Percentiles rank a stretch among this genome's conserved stretches.
Conservation (phyloP, 148 eudicot species). For the Rhododendron molle region DNA sequence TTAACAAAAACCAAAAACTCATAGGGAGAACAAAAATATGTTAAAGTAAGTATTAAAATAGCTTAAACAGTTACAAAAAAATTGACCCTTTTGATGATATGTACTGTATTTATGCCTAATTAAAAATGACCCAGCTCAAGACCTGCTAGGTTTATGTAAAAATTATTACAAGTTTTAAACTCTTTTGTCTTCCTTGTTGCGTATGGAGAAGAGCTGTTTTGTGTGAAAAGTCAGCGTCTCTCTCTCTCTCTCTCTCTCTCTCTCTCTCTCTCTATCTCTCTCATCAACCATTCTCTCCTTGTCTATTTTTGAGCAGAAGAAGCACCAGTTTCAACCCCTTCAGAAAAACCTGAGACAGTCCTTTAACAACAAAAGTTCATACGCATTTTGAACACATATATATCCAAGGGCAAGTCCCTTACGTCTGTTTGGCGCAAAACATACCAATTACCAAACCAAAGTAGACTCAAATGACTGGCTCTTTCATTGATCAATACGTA, state of each 20-base stretch:
- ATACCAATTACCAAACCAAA: conserved; percentile 8
- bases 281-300: conserved; percentile 8
- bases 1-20: background rate
- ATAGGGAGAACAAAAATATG: conserved; percentile 15
- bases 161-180: conserved; percentile 11
- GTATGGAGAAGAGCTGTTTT: conserved; percentile 38
- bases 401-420: conserved; percentile 18
- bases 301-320: conserved; percentile 1
- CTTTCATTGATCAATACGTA: background rate
- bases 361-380: background rate
- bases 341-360: background rate
- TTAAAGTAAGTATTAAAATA: conserved; percentile 19
- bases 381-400: background rate
- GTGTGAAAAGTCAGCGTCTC: conserved; percentile 64
- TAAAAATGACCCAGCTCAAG: conserved; percentile 21
- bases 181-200: conserved; percentile 25
- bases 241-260: conserved; percentile 9
- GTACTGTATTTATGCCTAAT: background rate
- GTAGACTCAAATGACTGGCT: background rate
- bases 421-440: conserved; percentile 25
- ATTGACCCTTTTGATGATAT: conserved; percentile 27
- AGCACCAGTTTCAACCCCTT: conserved; percentile 17
- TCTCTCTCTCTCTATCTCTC: conserved; percentile 18
- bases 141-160: conserved; percentile 18
- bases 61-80: conserved; percentile 25